Evolutionary conservation across 75 land plant genomes (phyloP).

Genomic region (Adiantum capillusveneris): DNA sequence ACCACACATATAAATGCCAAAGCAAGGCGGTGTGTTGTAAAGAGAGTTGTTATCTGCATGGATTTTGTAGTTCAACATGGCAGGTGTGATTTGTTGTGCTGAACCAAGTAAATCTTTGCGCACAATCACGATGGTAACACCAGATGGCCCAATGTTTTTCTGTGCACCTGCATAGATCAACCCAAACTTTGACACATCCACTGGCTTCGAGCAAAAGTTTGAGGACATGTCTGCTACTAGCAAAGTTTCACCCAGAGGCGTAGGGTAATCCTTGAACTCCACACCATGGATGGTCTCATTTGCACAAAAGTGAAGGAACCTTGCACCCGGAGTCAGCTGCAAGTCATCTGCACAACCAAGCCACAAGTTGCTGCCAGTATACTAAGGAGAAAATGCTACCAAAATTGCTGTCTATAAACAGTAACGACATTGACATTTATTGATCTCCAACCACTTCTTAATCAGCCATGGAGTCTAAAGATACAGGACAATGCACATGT

Average conservation of each 20-base stretch:
- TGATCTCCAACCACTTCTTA: no score
- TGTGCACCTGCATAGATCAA: slow-evolving; percentile 93
- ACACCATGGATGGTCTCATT: slow-evolving; percentile 99
- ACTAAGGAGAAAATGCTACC: no score
- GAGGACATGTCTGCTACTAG: slow-evolving; percentile 95
- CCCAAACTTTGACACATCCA: slow-evolving; percentile 87
- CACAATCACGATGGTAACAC: slow-evolving; percentile 81
- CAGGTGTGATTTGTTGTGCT: slow-evolving; percentile 70
- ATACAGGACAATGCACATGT: no score
- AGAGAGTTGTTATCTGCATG: slow-evolving; percentile 82
- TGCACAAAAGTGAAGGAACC: slow-evolving; percentile 84
- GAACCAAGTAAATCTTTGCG: slow-evolving; percentile 73
- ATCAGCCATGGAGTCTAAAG: no score
- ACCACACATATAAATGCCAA: slow-evolving; percentile 80
- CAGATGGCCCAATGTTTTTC: slow-evolving; percentile 95
- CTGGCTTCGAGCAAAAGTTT: slow-evolving; percentile 97
- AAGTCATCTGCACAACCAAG: slow-evolving; percentile 31
- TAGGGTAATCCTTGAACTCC: slow-evolving; percentile 85
- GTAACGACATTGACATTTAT: no score
- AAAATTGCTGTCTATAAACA: no score
- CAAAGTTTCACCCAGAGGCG: slow-evolving; percentile 21
- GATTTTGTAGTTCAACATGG: slow-evolving; percentile 93
- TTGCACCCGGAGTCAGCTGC: slow-evolving; percentile 51
- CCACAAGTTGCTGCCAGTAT: no score
- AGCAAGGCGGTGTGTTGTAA: slow-evolving; percentile 97